Base-by-base conservation (phyloP, 805 yeast genomes). In the Kluyveromyces nonfermentans region DNA sequence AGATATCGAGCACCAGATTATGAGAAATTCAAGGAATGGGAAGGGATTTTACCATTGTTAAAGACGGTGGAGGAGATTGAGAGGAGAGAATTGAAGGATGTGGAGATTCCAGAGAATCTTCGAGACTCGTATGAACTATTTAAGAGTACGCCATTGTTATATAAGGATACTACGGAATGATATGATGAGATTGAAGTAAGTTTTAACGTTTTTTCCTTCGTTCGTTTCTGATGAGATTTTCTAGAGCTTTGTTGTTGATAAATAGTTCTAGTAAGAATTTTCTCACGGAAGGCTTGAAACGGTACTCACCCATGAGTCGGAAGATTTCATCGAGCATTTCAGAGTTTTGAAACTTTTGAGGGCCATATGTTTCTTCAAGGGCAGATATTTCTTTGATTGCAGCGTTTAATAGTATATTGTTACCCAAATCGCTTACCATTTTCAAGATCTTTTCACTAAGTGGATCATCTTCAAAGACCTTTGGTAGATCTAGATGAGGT, bases 241-340 rank as follows among this genome's bases (percentile, higher is more conserved):
- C 85, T 57, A 82, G 62, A 36, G 78, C 65, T 28, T 67, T 67
- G 10, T 72, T 67, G 49, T 74, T 73, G 43, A 76, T 74, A 50
- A 85, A 76, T 42, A 83, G 64, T 35, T 80, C 89, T 53, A 81
- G 73, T 14, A 87, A 65, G 54, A 79, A 82, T 49, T 77, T 71
- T 32, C 95, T 66, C 16, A 77, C 77, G 4, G 76, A 75, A 42
- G 75, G 77, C 50, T 80, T 75, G 60, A 77, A 84, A 39, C 71
- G 73, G 69, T 64, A 87, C 58, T 60, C 68, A 51, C 70, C 83
- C 71, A 71, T 71, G 53, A 68, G 71, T 43, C 64, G 70, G 62
- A 69, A 68, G 41, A 68, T 78, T 55, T 70, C 72, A 59, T 57
- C 68, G 56, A 84, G 78, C 41, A 84, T 61, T 2, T 69, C 74